Evolutionary conservation across 2,329 filamentous ascomycete species (phyloP), one percentile per base, ranked within the genome.

Genomic region (Esteya vermicola): DNA sequence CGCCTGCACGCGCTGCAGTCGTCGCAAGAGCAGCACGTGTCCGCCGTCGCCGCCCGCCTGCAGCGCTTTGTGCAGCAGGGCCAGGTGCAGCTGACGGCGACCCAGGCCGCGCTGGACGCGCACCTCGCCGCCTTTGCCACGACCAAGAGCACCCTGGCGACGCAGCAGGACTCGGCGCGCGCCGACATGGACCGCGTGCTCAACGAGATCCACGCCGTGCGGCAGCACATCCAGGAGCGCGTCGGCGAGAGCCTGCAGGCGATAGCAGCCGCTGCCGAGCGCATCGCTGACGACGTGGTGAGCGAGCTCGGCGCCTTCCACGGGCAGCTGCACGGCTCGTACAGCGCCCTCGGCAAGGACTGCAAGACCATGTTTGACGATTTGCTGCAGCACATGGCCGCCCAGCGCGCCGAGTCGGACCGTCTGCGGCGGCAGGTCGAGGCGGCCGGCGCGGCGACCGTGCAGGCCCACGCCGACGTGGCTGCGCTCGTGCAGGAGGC

Each of bases 131-230:
- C 69, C 0, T 85, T 94, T 50, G 68, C 75, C 30, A 64, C 69
- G 16, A 83, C 81, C 0, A 78, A 80, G 55, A 64, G 67, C 38
- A 73, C 81, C 48, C 70, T 93, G 14, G 69, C 81, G 21, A 65
- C 72, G 32, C 78, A 82, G 51, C 81, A 78, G 41, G 65, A 70
- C 20, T 66, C 70, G 45, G 81, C 85, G 3, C 84, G 81, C 51
- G 77, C 88, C 36, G 81, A 88, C 42, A 86, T 95, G 83, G 88
- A 95, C 51, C 67, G 74, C n/a, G 80, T 94, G 2, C 68, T 98
- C 9, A 84, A 91, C 51, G 89, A 93, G 55, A 94, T 96, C 56
- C 88, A 88, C 55, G 76, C 74, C n/a, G 68, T 96, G 20, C 76
- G 89, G 19, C 83, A 94, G 55, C 79, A 84, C 39, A 85, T 96